Base-by-base conservation (phyloP, 805 yeast species). In the Yamadazyma phyllophila region DNA sequence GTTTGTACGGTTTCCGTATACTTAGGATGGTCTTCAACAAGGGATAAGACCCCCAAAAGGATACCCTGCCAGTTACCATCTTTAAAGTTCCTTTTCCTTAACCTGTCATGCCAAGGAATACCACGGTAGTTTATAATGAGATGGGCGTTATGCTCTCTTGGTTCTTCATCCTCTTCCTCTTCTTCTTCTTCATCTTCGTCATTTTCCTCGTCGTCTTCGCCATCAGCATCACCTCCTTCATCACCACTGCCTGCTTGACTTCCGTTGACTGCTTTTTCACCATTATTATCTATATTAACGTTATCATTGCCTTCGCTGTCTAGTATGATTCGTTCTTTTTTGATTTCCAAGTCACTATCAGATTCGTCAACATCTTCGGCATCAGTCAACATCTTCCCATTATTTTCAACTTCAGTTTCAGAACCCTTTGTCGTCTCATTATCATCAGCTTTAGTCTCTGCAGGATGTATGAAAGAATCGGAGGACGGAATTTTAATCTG, bases 1-100 rank as follows among this genome's bases (percentile, higher is more conserved):
- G 74, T 70, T 5, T 63, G 66, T 39, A 85, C 80, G 15, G 73
- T 71, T 1, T 68, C 65, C 20, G 68, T 59, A 65, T 78, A 85
- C 11, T 74, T 76, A 1, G 82, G 80, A 33, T 82, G 72, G 51
- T 81, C 74, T 38, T 81, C 80, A 12, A 81, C 80, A 40, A 74
- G 69, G 15, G 81, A 79, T 35, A 91, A 71, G 2, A 90, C 71
- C 27, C 96, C 96, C 40, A 90, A 61, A 36, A 91, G 62, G 36
- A 85, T 77, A 34, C 85, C 74, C 55, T 88, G 84, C 97, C 97
- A 92, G 44, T 81, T 81, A 3, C 96, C 96, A 56, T 88, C 90
- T 55, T 76, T 81, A 62, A 87, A 94, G 51, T 78, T 78, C 44
- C 96, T 79, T 45, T 79, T 82, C 11, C 82, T 76, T 14, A 92